Evolutionary conservation across 2,329 filamentous ascomycete genomes (phyloP), one percentile per base, ranked within the genome.

Genomic region (Cladophialophora exuberans): DNA sequence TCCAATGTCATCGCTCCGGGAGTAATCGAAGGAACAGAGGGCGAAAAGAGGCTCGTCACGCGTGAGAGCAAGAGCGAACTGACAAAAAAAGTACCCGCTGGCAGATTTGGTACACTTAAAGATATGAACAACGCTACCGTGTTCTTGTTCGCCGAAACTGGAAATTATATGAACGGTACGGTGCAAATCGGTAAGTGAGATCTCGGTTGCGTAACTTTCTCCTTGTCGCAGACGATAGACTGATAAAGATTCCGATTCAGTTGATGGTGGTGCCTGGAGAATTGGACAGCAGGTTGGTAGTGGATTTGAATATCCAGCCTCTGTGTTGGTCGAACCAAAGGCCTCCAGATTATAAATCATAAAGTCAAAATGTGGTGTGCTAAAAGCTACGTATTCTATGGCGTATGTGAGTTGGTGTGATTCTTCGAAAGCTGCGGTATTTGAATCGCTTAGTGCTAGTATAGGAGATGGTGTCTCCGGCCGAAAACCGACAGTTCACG

Each of bases 51-150:
- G n/a, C 76, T 88, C 3, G 77, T 82, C 23, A 78, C 80, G 20
- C 76, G 80, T 47, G 72, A 79, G 39, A 76, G n/a, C n/a, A n/a
- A 76, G 1, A 76, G 78, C 1, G 72, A 76, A 11, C 71, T 73
- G 0, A 72, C 74, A 1, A 64, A 77, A 33, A 74, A 78, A 25
- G 80, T 96, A 28, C 93, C 93, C 0, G 74, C 85, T 1, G 90
- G 90, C 1, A 80, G 91, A 53, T 83, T 84, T 70, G 93, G 93
- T 4, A 83, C 83, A 1, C 84, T 95, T 18, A 87, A 87, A 62
- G 93, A 97, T 67, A 90, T 97, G 65, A 88, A 91, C 0, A 92
- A 97, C 72, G 89, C 93, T 1, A 97, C 93, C 0, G 83, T 97
- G 0, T 97, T 86, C 65, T 71, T 97, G 51, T 93, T 97, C 68